Percentiles rank a stretch among this genome's conserved stretches.
phyloP scores from a whole-genome alignment of 108 stramenopile species.

The Pseudonitzschia pungens region DNA sequence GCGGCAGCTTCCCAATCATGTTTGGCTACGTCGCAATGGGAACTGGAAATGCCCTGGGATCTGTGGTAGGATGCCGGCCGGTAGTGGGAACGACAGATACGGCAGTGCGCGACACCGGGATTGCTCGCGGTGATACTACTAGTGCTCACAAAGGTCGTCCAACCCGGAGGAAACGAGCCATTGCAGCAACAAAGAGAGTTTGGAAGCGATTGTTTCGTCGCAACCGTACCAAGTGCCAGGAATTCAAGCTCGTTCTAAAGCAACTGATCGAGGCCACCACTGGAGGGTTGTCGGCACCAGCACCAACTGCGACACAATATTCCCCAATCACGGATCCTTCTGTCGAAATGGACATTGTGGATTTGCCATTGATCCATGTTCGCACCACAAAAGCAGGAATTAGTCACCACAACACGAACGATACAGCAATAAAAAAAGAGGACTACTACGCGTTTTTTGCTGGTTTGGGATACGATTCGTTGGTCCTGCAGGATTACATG shows the following conservation, averaged over 20 bases:
- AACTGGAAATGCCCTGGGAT: slow-evolving; percentile 70
- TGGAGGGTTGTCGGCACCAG: too few species aligned
- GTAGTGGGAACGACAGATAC: slow-evolving; percentile 9
- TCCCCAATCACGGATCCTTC: too few species aligned
- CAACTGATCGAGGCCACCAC: background rate
- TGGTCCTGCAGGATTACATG: slow-evolving; percentile 71
- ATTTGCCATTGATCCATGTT: slow-evolving; percentile 65
- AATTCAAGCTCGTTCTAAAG: background rate
- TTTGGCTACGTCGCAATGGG: slow-evolving; percentile 70
- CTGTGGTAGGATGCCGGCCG: slow-evolving; percentile 54
- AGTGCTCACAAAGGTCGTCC: background rate
- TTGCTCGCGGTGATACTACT: too few species aligned
- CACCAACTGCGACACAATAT: background rate
- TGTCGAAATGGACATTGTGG: slow-evolving; percentile 40
- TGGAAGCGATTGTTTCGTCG: background rate
- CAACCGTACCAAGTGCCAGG: background rate
- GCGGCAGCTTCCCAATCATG: slow-evolving; percentile 38
- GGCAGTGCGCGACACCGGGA: too few species aligned
- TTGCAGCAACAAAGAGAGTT: background rate
- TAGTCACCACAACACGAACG: background rate
- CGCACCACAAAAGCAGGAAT: background rate
- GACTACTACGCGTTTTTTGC: slow-evolving; percentile 47
- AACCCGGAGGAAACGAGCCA: background rate
- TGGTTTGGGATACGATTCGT: slow-evolving; percentile 67
- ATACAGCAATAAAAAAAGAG: slow-evolving; percentile 9